phyloP scores from a whole-genome alignment of 192 early-diverging fungal genomes.

The Pilaira anomala region DNA sequence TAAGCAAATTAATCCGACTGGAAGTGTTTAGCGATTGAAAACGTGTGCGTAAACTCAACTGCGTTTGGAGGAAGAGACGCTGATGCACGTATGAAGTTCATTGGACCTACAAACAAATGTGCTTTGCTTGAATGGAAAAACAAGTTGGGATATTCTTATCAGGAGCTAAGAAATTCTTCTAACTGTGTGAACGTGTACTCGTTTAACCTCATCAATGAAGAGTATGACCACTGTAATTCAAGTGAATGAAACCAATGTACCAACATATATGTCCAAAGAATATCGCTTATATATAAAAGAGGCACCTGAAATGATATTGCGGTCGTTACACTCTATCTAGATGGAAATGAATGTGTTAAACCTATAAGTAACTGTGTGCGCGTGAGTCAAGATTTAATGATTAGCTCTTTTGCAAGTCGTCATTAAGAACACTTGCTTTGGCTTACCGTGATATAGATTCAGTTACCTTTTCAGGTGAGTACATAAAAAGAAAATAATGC shows the following conservation, averaged over 20 bases:
- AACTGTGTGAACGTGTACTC: constrained; percentile 72
- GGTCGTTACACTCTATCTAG: constrained; percentile 55
- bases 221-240: constrained; percentile 78
- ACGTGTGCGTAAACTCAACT: constrained; percentile 71
- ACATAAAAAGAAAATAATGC: constrained; percentile 19
- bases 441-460: constrained; percentile 67
- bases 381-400: constrained; percentile 45
- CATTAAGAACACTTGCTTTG: constrained; percentile 74
- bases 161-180: constrained; percentile 41
- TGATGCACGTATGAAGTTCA: constrained; percentile 53
- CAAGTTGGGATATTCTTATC: constrained; percentile 61
- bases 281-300: constrained; percentile 73
- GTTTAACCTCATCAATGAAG: constrained; percentile 88
- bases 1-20: constrained; percentile 37
- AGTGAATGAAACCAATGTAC: constrained; percentile 20
- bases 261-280: constrained; percentile 15
- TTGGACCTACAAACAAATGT: constrained; percentile 82
- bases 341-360: constrained; percentile 46
- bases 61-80: constrained; percentile 72
- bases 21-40: constrained; percentile 47
- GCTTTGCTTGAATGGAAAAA: constrained; percentile 70
- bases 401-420: constrained; percentile 60
- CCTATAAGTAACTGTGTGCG: constrained; percentile 44
- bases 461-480: constrained; percentile 37
- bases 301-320: constrained; percentile 77